Evolutionary conservation across 257 asterid species (phyloP).

Genomic region (Solanum tacnaense): DNA sequence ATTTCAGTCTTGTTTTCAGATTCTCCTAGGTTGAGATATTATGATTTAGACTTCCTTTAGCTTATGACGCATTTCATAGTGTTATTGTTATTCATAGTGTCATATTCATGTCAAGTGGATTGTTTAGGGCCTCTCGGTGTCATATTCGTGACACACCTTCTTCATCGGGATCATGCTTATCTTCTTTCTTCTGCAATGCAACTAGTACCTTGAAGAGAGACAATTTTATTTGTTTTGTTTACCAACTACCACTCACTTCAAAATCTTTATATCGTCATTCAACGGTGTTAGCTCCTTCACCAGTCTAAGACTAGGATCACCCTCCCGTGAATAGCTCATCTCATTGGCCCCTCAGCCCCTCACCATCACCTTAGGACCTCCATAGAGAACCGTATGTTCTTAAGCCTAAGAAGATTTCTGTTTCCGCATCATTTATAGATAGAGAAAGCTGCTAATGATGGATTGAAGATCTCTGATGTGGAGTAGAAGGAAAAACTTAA

Average conservation of each 20-base stretch:
- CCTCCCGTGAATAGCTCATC: background rate
- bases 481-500: background rate
- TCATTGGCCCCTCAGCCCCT: background rate
- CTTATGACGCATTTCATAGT: background rate
- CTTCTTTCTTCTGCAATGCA: background rate
- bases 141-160: background rate
- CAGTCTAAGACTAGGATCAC: background rate
- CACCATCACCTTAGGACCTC: background rate
- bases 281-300: background rate
- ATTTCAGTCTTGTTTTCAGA: background rate
- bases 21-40: no score
- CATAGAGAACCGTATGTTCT: background rate
- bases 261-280: background rate
- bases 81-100: background rate
- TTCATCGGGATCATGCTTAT: background rate
- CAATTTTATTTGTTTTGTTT: background rate
- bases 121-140: background rate
- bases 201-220: background rate
- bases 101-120: background rate
- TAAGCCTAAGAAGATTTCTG: background rate
- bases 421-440: background rate
- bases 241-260: background rate
- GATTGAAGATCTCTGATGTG: background rate
- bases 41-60: no score
- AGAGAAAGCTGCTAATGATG: background rate